These are phyloP conservation scores for Yamadazyma conglobata DNA, from an alignment of 1,139 yeast species.

Conservation along the genomic window DNA sequence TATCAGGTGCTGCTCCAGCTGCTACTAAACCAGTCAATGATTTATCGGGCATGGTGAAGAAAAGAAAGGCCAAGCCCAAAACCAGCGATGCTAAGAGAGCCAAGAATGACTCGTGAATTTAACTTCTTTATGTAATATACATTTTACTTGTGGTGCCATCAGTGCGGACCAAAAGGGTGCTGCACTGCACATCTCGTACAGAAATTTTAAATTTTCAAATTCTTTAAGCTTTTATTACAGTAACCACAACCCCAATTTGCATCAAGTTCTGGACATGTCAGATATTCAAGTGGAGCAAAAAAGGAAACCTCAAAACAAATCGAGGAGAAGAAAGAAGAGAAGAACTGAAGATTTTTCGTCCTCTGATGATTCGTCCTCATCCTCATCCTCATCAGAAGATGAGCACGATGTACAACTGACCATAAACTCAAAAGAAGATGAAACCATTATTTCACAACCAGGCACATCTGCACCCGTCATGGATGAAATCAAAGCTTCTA, in stretches of 20 bases:
- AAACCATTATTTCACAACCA: constrained; percentile 1
- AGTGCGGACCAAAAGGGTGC: too few relatives aligned
- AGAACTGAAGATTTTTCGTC: constrained; percentile 63
- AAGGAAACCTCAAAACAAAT: constrained; percentile 1
- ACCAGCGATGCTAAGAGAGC: constrained; percentile 7
- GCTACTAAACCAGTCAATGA: constrained; percentile 27
- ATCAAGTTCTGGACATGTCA: too few relatives aligned
- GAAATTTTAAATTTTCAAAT: too few relatives aligned
- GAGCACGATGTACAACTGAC: too few relatives aligned
- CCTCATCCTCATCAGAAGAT: constrained; percentile 15
- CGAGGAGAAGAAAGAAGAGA: constrained; percentile 67
- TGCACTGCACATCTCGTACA: too few relatives aligned
- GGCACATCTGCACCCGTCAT: constrained; percentile 4
- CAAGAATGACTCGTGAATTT: too few relatives aligned
- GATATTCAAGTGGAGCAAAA: constrained; percentile 1
- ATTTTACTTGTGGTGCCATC: too few relatives aligned
- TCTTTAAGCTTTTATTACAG: too few relatives aligned
- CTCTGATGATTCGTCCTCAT: constrained; percentile 46
- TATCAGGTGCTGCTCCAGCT: constrained; percentile 7
- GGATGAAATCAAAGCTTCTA: constrained; percentile 12
- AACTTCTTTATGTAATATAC: too few relatives aligned
- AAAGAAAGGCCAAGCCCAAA: constrained; percentile 23
- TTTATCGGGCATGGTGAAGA: constrained; percentile 33
- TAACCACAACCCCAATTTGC: too few relatives aligned
- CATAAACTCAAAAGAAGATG: constrained; percentile 21